Evolutionary conservation across 2,329 filamentous ascomycete genomes (phyloP).

Genomic region (Metarhizium brunneum): DNA sequence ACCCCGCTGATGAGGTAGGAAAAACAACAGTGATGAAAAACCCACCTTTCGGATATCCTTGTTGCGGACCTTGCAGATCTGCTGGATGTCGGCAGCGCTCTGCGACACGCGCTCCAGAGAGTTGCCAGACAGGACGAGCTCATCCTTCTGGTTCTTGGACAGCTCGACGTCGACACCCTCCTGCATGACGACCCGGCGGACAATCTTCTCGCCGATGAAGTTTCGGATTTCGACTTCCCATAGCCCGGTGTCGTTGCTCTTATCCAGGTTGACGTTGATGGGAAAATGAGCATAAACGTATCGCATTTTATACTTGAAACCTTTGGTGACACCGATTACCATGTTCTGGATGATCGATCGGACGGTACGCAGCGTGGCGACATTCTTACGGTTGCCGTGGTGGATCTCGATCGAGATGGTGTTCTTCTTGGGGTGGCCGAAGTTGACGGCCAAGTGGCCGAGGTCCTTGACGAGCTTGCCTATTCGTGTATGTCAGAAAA

Average conservation of each 20-base stretch:
- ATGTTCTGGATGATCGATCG: conserved; percentile 98
- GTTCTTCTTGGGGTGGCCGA: conserved; percentile 77
- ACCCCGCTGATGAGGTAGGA: no score
- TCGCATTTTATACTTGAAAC: conserved; percentile 99
- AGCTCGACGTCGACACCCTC: conserved; percentile 82
- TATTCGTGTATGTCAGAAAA: conserved; percentile 24
- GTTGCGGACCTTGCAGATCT: conserved; percentile 99
- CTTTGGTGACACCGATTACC: conserved; percentile 96
- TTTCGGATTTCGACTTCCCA: conserved; percentile 97
- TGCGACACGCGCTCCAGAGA: conserved; percentile 96
- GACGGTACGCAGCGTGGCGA: conserved; percentile 96
- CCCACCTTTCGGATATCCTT: conserved; percentile 99
- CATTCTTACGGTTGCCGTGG: conserved; percentile 96
- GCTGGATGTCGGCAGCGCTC: conserved; percentile 97
- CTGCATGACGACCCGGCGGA: conserved; percentile 84
- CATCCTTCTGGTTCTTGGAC: conserved; percentile 93
- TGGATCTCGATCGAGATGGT: conserved; percentile 95
- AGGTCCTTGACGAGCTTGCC: conserved; percentile 97
- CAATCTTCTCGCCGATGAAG: conserved; percentile 99
- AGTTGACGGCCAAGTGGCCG: conserved; percentile 92
- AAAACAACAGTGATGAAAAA: not conserved
- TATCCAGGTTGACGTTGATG: conserved; percentile 99
- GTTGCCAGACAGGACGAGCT: conserved; percentile 89
- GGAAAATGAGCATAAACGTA: conserved; percentile 99
- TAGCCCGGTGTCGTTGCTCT: conserved; percentile 83